Evolutionary conservation across 2,329 filamentous ascomycete genomes (phyloP).

Genomic region (Pezicula neosporulosa): DNA sequence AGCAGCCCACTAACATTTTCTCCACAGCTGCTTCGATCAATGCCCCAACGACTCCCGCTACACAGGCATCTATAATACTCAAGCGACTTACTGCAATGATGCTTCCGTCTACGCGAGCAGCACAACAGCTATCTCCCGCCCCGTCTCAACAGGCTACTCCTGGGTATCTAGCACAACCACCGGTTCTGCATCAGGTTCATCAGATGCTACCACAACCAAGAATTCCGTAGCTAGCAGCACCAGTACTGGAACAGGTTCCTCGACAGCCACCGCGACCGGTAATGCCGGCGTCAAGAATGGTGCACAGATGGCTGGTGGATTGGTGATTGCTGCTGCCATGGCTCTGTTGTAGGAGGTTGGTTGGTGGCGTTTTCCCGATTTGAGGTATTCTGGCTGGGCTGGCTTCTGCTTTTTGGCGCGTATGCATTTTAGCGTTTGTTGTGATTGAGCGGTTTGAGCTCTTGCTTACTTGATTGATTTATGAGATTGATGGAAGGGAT

Average conservation of each 20-base stretch:
- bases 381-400: too few relatives aligned
- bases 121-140: slow-evolving; percentile 14
- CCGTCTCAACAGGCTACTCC: slow-evolving; percentile 6
- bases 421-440: too few relatives aligned
- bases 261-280: too few relatives aligned
- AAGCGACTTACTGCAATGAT: slow-evolving; percentile 22
- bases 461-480: too few relatives aligned
- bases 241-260: background rate
- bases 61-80: slow-evolving; percentile 7
- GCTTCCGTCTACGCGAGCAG: slow-evolving; percentile 16
- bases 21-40: slow-evolving; percentile 56
- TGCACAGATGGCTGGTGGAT: slow-evolving; percentile 5
- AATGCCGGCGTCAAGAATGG: too few relatives aligned
- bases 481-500: too few relatives aligned
- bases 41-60: slow-evolving; percentile 47
- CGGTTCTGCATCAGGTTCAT: slow-evolving; percentile 1
- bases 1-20: slow-evolving; percentile 6
- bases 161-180: slow-evolving; percentile 1
- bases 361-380: too few relatives aligned
- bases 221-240: slow-evolving; percentile 1
- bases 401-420: too few relatives aligned
- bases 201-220: background rate
- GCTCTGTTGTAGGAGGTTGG: too few relatives aligned
- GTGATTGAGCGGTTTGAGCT: too few relatives aligned
- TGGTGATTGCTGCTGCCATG: slow-evolving; percentile 15